phyloP scores from a whole-genome alignment of 1,284 basidiomycete species.

The Chalciporus sp. region DNA sequence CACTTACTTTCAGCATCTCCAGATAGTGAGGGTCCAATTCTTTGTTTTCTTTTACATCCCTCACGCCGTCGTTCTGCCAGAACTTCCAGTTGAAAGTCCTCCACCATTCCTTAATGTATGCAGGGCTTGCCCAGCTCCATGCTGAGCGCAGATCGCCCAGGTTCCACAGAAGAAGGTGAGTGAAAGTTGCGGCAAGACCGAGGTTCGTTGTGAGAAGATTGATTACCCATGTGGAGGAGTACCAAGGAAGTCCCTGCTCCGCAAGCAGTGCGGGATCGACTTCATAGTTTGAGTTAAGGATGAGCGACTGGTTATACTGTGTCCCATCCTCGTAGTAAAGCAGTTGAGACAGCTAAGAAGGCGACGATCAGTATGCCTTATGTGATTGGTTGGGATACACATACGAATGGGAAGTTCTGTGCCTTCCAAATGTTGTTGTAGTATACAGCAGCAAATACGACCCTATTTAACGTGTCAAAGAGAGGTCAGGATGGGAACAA shows the following conservation, averaged over 20 bases:
- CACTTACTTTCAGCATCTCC: conserved; percentile 52
- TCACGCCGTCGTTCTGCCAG: conserved; percentile 46
- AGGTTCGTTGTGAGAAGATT: conserved; percentile 32
- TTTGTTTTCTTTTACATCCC: conserved; percentile 30
- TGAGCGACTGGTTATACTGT: conserved; percentile 47
- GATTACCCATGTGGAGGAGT: conserved; percentile 43
- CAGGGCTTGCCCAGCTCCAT: conserved; percentile 45
- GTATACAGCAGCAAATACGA: conserved; percentile 45
- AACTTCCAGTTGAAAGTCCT: conserved; percentile 41
- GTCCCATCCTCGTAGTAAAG: conserved; percentile 55
- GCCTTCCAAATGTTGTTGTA: conserved; percentile 53
- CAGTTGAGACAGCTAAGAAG: conserved; percentile 44
- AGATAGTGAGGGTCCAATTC: conserved; percentile 54
- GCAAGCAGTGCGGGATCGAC: conserved; percentile 47
- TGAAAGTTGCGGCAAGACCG: conserved; percentile 50
- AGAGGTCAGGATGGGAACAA: conserved; percentile 1
- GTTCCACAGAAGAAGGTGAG: conserved; percentile 56
- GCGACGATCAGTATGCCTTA: background rate
- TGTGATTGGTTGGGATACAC: background rate
- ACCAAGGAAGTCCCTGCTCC: conserved; percentile 44
- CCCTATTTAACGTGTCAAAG: conserved; percentile 26
- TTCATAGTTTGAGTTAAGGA: conserved; percentile 50
- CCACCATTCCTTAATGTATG: conserved; percentile 26
- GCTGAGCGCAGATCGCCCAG: conserved; percentile 43
- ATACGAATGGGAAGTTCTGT: conserved; percentile 50